Conservation (phyloP, 2,329 filamentous ascomycete species). For the Plenodomus tracheiphilus region DNA sequence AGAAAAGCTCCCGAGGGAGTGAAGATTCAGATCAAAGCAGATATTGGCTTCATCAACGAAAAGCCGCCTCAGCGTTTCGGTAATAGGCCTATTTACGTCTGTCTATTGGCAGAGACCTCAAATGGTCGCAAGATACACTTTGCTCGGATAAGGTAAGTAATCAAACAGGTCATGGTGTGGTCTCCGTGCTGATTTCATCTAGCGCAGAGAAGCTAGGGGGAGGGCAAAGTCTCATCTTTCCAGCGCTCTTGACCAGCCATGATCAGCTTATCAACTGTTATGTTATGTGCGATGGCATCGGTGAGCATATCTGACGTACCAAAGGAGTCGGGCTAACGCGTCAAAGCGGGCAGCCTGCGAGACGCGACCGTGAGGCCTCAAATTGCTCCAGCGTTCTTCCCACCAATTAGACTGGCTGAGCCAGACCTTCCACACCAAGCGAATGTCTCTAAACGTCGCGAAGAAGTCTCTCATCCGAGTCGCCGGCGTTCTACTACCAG, state of each 20-base stretch:
- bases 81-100: constrained; percentile 67
- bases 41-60: constrained; percentile 73
- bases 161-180: not conserved
- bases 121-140: constrained; percentile 73
- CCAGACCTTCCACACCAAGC: constrained; percentile 17
- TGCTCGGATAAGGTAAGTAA: constrained; percentile 57
- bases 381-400: constrained; percentile 53
- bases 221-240: constrained; percentile 64
- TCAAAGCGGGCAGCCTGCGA: constrained; percentile 59
- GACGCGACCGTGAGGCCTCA: constrained; percentile 57
- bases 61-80: constrained; percentile 64
- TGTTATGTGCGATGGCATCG: constrained; percentile 84
- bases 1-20: constrained; percentile 47
- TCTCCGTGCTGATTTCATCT: constrained; percentile 39
- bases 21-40: constrained; percentile 65
- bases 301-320: constrained; percentile 39
- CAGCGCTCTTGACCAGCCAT: constrained; percentile 56
- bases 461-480: constrained; percentile 12
- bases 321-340: constrained; percentile 6
- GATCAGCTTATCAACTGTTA: constrained; percentile 67
- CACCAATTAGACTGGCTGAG: constrained; percentile 21
- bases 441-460: constrained; percentile 38
- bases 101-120: constrained; percentile 72
- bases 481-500: constrained; percentile 16
- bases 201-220: constrained; percentile 68